Conservation (phyloP, 495 filamentous ascomycete species). For the Aspergillus hancockii region DNA sequence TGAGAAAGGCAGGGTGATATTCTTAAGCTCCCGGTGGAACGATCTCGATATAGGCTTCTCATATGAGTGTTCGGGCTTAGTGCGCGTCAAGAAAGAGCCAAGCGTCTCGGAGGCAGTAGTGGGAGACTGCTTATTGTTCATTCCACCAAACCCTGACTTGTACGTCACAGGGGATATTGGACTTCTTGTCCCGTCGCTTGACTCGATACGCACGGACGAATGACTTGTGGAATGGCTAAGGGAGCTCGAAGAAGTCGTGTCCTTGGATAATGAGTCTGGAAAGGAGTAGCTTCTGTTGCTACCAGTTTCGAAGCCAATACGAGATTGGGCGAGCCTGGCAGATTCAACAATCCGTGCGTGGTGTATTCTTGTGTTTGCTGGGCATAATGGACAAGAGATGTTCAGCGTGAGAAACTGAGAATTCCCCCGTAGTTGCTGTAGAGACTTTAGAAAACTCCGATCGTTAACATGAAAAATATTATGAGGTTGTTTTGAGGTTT, state of each 20-base stretch:
- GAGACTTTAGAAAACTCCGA: conserved; percentile 2
- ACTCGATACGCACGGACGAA: conserved; percentile 20
- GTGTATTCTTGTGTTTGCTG: conserved; percentile 22
- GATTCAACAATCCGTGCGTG: conserved; percentile 28
- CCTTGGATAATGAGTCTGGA: conserved; percentile 17
- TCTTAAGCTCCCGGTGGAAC: conserved; percentile 24
- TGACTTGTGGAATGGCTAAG: conserved; percentile 28
- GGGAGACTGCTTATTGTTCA: conserved; percentile 17
- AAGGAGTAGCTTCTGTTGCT: conserved; percentile 18
- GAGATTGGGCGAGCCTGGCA: conserved; percentile 22
- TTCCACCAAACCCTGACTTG: conserved; percentile 12
- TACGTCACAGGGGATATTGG: conserved; percentile 17
- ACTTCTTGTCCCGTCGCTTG: conserved; percentile 17
- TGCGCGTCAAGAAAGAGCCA: conserved; percentile 11
- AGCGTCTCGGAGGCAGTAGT: conserved; percentile 12
- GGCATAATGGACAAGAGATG: conserved; percentile 26
- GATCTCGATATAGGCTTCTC: conserved; percentile 22
- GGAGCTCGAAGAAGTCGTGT: conserved; percentile 28
- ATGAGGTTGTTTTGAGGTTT: too few species aligned
- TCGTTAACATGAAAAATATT: background rate
- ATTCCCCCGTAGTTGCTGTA: conserved; percentile 24
- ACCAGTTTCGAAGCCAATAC: conserved; percentile 15
- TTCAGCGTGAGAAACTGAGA: conserved; percentile 21
- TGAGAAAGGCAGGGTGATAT: conserved; percentile 19
- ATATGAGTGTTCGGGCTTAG: conserved; percentile 12